A percentile compares a stretch with the other conserved stretches of the same genome.
These are phyloP conservation scores for Exophiala xenobiotica DNA, from an alignment of 2,329 filamentous ascomycete genomes.

Conservation along the genomic window DNA sequence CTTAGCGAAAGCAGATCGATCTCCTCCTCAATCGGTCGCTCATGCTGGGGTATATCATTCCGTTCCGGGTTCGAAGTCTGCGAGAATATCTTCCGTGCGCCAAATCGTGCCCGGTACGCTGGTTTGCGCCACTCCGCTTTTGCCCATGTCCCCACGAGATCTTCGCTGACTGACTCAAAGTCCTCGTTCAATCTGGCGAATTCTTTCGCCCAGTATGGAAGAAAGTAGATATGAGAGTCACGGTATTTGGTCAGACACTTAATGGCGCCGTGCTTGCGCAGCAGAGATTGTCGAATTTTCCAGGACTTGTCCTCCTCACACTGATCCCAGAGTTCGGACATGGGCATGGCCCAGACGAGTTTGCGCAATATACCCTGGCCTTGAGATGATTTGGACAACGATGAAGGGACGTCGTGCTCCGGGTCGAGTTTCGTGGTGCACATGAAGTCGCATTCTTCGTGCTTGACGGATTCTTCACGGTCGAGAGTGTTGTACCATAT, in stretches of 20 bases:
- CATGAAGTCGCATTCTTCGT: constrained; percentile 90
- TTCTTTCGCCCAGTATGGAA: constrained; percentile 87
- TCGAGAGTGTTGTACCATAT: constrained; percentile 89
- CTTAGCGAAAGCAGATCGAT: constrained; percentile 55
- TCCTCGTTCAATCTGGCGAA: constrained; percentile 76
- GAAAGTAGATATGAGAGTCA: constrained; percentile 92
- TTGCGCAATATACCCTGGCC: constrained; percentile 50
- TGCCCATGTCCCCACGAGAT: constrained; percentile 92
- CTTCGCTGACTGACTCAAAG: constrained; percentile 85
- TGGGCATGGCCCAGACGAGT: constrained; percentile 81
- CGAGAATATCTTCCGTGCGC: constrained; percentile 54
- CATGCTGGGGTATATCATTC: constrained; percentile 35
- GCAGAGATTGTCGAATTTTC: constrained; percentile 71
- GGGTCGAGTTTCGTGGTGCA: constrained; percentile 68
- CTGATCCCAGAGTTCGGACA: constrained; percentile 82
- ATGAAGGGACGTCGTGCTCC: constrained; percentile 51
- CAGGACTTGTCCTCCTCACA: constrained; percentile 65
- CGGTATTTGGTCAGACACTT: constrained; percentile 80
- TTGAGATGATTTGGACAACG: constrained; percentile 61
- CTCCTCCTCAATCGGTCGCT: constrained; percentile 51
- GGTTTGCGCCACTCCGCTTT: constrained; percentile 83
- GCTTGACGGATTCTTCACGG: constrained; percentile 70
- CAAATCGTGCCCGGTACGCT: constrained; percentile 25
- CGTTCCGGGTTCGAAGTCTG: not conserved
- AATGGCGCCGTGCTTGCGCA: constrained; percentile 71